phyloP scores from a whole-genome alignment of 2,329 filamentous ascomycete genomes.

The Ascochyta viciae-villosae region DNA sequence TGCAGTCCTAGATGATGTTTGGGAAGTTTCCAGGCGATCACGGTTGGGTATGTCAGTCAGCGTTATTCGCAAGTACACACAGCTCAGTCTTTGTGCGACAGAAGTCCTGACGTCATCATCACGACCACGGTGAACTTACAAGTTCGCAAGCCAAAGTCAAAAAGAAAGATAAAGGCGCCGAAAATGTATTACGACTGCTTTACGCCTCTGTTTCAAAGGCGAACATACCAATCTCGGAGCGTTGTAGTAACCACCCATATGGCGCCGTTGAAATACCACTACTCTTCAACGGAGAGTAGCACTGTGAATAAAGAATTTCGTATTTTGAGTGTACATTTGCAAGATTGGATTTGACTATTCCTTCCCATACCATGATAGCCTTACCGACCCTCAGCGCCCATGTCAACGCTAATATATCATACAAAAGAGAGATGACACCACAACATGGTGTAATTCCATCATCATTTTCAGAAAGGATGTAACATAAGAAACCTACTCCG shows the following conservation, averaged over 20 bases:
- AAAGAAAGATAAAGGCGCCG: no score
- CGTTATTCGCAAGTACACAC: not conserved
- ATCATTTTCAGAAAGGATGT: not conserved
- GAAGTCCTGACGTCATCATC: conserved; percentile 9
- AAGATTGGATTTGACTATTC: not conserved
- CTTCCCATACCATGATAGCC: not conserved
- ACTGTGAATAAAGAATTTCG: no score
- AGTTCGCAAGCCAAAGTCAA: no score
- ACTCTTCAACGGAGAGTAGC: no score
- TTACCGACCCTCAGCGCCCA: conserved; percentile 5
- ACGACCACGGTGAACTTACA: not conserved
- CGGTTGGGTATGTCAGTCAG: not conserved
- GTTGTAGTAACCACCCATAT: no score
- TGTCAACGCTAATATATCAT: conserved; percentile 20
- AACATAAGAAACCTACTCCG: conserved; percentile 17
- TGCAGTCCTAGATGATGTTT: not conserved
- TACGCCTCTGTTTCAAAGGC: no score
- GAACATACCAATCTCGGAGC: no score
- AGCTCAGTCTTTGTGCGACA: not conserved
- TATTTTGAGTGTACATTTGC: not conserved
- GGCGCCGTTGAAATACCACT: no score
- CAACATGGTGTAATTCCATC: not conserved
- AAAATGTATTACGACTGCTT: no score
- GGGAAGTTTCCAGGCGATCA: not conserved
- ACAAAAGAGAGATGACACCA: conserved; percentile 12